Percentiles rank a stretch among this genome's conserved stretches.
These are phyloP conservation scores for Inga oerstediana DNA, from an alignment of 306 rosid species.

Conservation along the genomic window DNA sequence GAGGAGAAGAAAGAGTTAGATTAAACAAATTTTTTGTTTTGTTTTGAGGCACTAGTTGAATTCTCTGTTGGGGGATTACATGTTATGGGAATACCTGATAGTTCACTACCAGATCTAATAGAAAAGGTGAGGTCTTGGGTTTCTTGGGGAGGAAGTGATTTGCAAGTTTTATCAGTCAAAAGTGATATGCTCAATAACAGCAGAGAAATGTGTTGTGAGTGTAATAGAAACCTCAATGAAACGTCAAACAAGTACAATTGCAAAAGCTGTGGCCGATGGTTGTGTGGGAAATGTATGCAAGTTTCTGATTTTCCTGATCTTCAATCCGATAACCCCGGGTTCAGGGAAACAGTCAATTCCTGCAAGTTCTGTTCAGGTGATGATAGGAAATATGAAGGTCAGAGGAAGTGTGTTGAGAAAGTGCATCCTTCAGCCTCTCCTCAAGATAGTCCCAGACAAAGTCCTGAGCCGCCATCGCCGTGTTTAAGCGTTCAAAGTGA, in stretches of 20 bases:
- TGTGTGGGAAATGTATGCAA: conserved; percentile 67
- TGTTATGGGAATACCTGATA: conserved; percentile 98
- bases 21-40: conserved; percentile 19
- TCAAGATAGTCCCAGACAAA: conserved; percentile 72
- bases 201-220: conserved; percentile 76
- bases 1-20: conserved; percentile 32
- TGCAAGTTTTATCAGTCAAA: background rate
- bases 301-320: conserved; percentile 51
- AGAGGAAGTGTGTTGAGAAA: conserved; percentile 52
- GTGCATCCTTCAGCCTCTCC: conserved; percentile 93
- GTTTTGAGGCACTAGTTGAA: conserved; percentile 36
- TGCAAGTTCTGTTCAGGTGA: conserved; percentile 74
- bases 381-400: conserved; percentile 23
- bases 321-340: conserved; percentile 44
- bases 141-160: conserved; percentile 55
- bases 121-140: conserved; percentile 73
- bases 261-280: conserved; percentile 72
- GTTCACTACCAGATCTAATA: conserved; percentile 71
- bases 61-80: conserved; percentile 44
- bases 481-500: conserved; percentile 61
- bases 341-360: conserved; percentile 37
- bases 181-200: conserved; percentile 31
- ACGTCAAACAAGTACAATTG: conserved; percentile 55
- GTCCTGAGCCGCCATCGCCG: conserved; percentile 84
- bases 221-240: conserved; percentile 44